Evolutionary conservation across 306 rosid species (phyloP).

Genomic region (Vigna hirtella): DNA sequence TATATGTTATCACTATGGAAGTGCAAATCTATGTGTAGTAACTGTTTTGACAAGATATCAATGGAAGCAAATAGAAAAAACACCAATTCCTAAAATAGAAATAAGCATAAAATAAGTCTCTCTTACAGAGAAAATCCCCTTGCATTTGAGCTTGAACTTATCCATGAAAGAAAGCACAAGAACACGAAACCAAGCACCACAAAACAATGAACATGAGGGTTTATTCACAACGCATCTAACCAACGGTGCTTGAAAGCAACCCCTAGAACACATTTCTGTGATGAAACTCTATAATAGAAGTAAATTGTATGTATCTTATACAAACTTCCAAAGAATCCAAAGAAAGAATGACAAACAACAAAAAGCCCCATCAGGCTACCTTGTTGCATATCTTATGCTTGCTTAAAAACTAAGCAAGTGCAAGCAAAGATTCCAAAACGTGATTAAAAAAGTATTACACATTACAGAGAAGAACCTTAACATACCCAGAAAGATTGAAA

Average conservation of each 20-base stretch:
- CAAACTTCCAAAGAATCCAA: slow-evolving; percentile 54
- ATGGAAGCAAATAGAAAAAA: neutral
- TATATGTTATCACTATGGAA: neutral
- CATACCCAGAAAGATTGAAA: slow-evolving; percentile 50
- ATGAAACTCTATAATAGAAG: slow-evolving; percentile 38
- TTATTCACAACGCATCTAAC: slow-evolving; percentile 66
- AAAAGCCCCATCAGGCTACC: slow-evolving; percentile 41
- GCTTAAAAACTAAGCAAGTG: slow-evolving; percentile 79
- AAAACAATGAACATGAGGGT: slow-evolving; percentile 70
- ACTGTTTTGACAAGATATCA: neutral
- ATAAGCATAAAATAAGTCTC: neutral
- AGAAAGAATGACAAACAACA: slow-evolving; percentile 60
- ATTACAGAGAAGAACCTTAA: slow-evolving; percentile 45
- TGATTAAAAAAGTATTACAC: slow-evolving; percentile 29
- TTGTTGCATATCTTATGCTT: slow-evolving; percentile 52
- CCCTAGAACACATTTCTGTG: slow-evolving; percentile 62
- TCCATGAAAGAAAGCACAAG: slow-evolving; percentile 57
- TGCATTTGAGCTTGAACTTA: slow-evolving; percentile 63
- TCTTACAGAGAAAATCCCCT: slow-evolving; percentile 69
- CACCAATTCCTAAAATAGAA: neutral
- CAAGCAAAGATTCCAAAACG: slow-evolving; percentile 53
- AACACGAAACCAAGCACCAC: slow-evolving; percentile 57
- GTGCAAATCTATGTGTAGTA: neutral
- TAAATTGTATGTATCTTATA: slow-evolving; percentile 40
- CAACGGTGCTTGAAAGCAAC: slow-evolving; percentile 64